These are phyloP conservation scores for Paramecium tetraurelia DNA, from an alignment of 73 alveolate genomes.

Conservation along the genomic window DNA sequence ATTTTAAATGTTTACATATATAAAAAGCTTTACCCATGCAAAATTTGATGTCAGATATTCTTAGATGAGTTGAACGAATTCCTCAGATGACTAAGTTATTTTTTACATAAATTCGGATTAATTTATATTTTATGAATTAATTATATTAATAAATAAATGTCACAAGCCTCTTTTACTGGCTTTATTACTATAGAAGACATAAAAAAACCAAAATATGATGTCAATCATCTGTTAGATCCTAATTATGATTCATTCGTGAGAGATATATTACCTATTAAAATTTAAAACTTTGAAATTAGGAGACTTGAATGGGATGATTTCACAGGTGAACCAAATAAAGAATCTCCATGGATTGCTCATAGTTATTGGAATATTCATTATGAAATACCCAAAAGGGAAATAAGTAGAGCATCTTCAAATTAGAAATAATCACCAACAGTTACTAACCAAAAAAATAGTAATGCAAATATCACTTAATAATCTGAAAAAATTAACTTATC, in stretches of 20 bases:
- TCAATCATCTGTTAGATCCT: neutral
- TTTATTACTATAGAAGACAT: neutral
- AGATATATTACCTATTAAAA: slow-evolving; percentile 6
- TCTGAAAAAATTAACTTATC: neutral
- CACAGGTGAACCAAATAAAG: neutral
- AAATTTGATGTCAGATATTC: neutral
- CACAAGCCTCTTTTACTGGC: neutral
- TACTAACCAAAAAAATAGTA: neutral
- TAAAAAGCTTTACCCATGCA: neutral
- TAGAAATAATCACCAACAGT: neutral
- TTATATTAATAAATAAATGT: neutral
- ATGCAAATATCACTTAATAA: neutral
- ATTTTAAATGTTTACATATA: neutral
- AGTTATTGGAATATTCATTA: slow-evolving; percentile 1
- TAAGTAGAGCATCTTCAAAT: neutral
- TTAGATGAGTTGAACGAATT: neutral
- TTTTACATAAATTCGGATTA: neutral
- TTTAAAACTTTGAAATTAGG: neutral
- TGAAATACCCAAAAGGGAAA: neutral
- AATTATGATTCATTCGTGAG: neutral
- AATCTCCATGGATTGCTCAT: slow-evolving; percentile 14
- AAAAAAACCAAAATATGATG: neutral
- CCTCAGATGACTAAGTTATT: neutral
- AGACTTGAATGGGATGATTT: slow-evolving; percentile 24
- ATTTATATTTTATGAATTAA: neutral